Evolutionary conservation across 495 filamentous ascomycete species (phyloP).

Genomic region (Talaromyces stipitatus): DNA sequence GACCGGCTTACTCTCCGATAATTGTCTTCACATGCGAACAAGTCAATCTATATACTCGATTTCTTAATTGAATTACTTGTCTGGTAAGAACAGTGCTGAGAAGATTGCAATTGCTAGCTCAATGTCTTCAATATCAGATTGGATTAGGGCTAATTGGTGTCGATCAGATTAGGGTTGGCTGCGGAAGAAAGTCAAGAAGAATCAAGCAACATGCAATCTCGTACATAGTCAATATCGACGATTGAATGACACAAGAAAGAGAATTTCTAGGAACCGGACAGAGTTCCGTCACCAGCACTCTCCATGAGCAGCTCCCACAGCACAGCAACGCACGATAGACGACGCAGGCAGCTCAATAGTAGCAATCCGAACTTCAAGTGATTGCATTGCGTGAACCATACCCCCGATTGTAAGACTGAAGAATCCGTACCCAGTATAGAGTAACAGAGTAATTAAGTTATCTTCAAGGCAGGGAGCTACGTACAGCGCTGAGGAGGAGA

Average conservation of each 20-base stretch:
- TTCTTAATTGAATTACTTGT: neutral
- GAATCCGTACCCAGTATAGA: no score
- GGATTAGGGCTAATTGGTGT: neutral
- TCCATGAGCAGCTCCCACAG: neutral
- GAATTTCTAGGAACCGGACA: neutral
- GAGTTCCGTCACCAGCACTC: neutral
- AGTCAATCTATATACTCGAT: neutral
- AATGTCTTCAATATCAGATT: no score
- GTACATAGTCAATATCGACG: no score
- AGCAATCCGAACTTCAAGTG: neutral
- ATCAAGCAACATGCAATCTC: neutral
- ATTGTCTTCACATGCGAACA: neutral
- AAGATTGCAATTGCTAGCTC: no score
- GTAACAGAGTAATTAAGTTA: no score
- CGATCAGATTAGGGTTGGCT: no score
- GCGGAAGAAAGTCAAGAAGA: neutral
- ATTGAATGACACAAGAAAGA: no score
- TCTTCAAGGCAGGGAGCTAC: no score
- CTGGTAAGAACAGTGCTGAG: neutral
- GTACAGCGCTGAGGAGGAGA: no score
- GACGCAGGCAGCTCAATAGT: neutral
- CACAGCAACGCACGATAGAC: neutral
- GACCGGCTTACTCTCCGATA: neutral
- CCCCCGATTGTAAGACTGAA: neutral
- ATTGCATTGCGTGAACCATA: neutral